Base-by-base conservation (phyloP, 163 green algal genomes). In the Volvox carteri region DNA sequence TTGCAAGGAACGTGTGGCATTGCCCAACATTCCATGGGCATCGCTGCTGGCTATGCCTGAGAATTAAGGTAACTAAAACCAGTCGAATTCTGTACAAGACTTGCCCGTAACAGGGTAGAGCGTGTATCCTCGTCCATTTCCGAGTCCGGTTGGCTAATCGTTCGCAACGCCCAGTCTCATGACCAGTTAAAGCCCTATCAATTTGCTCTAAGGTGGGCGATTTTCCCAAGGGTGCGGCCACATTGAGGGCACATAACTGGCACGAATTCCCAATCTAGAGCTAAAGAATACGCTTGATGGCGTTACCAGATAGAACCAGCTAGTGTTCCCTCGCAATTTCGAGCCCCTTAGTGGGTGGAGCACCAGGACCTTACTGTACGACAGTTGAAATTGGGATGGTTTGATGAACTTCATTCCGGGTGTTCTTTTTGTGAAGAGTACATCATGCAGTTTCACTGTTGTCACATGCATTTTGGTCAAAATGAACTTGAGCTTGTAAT, bases 61-160 rank as follows among this genome's bases (percentile, higher is more conserved):
- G 7, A 19, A 11, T 30, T 65, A 65, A 65, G 25, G 25, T 23
- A 30, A 65, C 54, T 23, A 19, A 28, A 65, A 65, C 7, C 54
- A 30, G 12, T 65, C 28, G 28, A 65, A 65, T 23, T 23, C 54
- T 65, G 16, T 75, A 33, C 30, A 75, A 46, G 33, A 41, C 70
- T 78, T 21, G 50, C 75, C 75, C 50, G 75, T 48, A 84, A 19
- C n/a, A 84, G 75, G 30, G 48, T 35, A 68, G 75, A 68, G 30
- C 75, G 75, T 35, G 44, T 65, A n/a, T 42, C 73, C 44, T 80
- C 73, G 73, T 80, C 73, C 42, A 80, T 80, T 65, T 16, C 14
- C 11, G 33, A 21, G 18, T 9, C 18, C 9, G 30, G 39, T 30
- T 37, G 37, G 4, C 39, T 54, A 58, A 35, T 30, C 33, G 30